These are phyloP conservation scores for Umbelopsis vinacea DNA, from an alignment of 192 early-diverging fungal species.

Conservation along the genomic window DNA sequence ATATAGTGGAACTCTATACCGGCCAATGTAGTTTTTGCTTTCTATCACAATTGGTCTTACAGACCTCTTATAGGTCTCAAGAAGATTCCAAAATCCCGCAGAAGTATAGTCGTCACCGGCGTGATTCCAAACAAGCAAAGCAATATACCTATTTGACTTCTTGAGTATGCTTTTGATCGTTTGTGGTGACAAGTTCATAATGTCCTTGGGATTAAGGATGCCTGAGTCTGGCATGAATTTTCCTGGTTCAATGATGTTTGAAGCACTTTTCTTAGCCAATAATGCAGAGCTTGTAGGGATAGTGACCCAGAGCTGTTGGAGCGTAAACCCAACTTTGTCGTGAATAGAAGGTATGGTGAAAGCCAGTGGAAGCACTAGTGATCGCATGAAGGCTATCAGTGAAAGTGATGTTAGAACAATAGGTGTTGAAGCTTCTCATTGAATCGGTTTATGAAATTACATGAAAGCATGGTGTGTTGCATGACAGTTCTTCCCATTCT, in stretches of 20 bases:
- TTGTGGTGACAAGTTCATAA: background rate
- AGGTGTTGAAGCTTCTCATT: background rate
- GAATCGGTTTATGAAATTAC: background rate
- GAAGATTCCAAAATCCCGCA: background rate
- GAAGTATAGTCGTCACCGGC: background rate
- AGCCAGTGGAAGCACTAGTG: background rate
- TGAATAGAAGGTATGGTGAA: background rate
- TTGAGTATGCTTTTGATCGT: background rate
- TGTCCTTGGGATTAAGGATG: background rate
- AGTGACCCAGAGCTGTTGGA: background rate
- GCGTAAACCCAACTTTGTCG: background rate
- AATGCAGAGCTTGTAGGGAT: background rate
- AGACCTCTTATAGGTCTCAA: background rate
- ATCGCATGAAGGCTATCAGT: background rate
- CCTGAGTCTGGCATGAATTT: background rate
- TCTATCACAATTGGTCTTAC: slow-evolving; percentile 3
- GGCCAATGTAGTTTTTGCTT: background rate
- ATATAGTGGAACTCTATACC: slow-evolving; percentile 1
- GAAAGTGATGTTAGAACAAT: background rate
- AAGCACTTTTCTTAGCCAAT: background rate
- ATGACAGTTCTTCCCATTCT: background rate
- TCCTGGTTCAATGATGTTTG: slow-evolving; percentile 6
- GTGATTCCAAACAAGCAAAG: slow-evolving; percentile 4
- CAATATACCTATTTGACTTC: background rate
- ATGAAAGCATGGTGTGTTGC: background rate